Percentiles rank a stretch among this genome's conserved stretches.
These are phyloP conservation scores for Collybiopsis luxurians DNA, from an alignment of 768 basidiomycete species.

Conservation along the genomic window DNA sequence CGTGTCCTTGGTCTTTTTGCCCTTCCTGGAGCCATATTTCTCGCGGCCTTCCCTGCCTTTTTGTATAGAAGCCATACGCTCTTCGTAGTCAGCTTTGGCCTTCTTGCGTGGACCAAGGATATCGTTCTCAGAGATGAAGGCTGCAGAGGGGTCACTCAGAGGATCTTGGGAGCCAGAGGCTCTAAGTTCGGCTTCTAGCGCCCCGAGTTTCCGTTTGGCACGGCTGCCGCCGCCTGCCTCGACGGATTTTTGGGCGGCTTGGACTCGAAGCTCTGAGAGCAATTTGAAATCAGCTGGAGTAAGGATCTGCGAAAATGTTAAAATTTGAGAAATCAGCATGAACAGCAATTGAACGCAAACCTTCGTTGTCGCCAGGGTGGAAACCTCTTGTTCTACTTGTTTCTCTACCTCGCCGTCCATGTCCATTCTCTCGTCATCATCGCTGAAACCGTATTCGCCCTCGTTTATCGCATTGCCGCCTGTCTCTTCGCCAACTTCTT, in stretches of 20 bases:
- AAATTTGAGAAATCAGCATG: not conserved
- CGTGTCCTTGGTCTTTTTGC: slow-evolving; percentile 83
- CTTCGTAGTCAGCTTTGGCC: slow-evolving; percentile 89
- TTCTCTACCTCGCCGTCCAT: slow-evolving; percentile 33
- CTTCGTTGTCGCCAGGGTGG: slow-evolving; percentile 79
- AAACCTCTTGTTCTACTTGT: slow-evolving; percentile 34
- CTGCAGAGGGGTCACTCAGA: slow-evolving; percentile 30
- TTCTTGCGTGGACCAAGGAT: slow-evolving; percentile 95
- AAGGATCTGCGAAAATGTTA: slow-evolving; percentile 63
- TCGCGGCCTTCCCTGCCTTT: slow-evolving; percentile 94
- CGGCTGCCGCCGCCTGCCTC: slow-evolving; percentile 67
- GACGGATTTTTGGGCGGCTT: slow-evolving; percentile 71
- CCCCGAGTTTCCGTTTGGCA: slow-evolving; percentile 87
- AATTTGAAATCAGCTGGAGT: slow-evolving; percentile 96
- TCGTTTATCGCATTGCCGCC: not conserved
- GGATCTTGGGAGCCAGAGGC: slow-evolving; percentile 13
- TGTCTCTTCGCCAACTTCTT: not conserved
- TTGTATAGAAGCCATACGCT: slow-evolving; percentile 87
- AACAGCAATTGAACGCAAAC: slow-evolving; percentile 35
- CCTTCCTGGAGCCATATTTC: slow-evolving; percentile 86
- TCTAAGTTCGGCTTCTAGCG: slow-evolving; percentile 72
- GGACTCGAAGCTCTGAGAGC: slow-evolving; percentile 81
- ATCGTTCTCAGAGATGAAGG: slow-evolving; percentile 85
- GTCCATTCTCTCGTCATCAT: slow-evolving; percentile 62
- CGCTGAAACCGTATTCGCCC: slow-evolving; percentile 67